These are phyloP conservation scores for Ciborinia camelliae DNA, from an alignment of 2,329 filamentous ascomycete genomes.

Conservation along the genomic window DNA sequence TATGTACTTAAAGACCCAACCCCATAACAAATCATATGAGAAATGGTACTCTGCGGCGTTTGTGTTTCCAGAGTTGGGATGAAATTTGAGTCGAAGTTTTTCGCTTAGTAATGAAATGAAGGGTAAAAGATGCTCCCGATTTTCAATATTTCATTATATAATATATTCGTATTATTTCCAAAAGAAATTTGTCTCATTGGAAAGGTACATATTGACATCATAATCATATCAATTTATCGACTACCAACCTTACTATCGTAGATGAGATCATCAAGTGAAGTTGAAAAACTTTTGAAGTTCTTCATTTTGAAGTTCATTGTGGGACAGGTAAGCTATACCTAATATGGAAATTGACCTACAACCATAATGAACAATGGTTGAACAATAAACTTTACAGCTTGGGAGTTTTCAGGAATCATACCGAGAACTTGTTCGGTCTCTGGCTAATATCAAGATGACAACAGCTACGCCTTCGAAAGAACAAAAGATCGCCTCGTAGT, in stretches of 20 bases:
- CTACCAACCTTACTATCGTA: not conserved
- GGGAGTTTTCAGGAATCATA: not conserved
- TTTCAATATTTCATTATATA: not conserved
- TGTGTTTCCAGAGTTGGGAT: not conserved
- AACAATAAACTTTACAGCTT: not conserved
- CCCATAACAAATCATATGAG: not conserved
- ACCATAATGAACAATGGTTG: too few species aligned
- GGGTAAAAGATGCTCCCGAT: not conserved
- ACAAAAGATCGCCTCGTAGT: not conserved
- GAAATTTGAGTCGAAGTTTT: not conserved
- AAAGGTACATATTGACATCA: not conserved
- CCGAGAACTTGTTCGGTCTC: not conserved
- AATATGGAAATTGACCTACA: not conserved
- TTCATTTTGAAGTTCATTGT: not conserved
- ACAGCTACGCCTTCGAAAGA: too few species aligned
- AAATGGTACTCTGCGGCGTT: not conserved
- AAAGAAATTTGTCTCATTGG: too few species aligned
- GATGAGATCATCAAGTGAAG: not conserved
- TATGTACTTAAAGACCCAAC: too few species aligned
- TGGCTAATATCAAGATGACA: not conserved
- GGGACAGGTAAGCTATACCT: not conserved
- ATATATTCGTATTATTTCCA: too few species aligned
- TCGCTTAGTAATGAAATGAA: conserved; percentile 9
- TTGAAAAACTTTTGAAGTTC: not conserved
- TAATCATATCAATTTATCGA: rapidly evolving